Base-by-base conservation (phyloP, 768 basidiomycete species). In the Sporobolomyces roseus region DNA sequence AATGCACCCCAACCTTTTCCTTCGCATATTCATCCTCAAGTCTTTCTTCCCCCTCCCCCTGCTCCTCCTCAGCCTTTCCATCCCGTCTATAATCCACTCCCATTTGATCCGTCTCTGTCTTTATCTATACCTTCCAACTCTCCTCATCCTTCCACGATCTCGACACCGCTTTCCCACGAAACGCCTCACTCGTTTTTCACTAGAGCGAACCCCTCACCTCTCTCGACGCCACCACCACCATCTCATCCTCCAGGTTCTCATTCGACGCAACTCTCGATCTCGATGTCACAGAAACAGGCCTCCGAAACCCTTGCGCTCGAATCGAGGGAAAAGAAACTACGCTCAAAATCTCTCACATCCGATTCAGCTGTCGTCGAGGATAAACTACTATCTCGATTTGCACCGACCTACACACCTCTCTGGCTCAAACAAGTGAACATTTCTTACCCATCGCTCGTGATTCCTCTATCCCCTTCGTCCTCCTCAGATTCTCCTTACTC, bases 371-470 rank as follows among this genome's bases (percentile, higher is more conserved):
- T n/a, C n/a, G n/a, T n/a, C n/a, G n/a, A n/a, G n/a, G n/a, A n/a
- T n/a, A 14, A 19, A 8, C 14, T 16, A 3, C 17, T 69, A 25
- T 38, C 30, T 12, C 62, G 67, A 2, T 69, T 63, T 56, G 67
- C 67, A 4, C 50, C 51, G 41, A 25, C 21, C n/a, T 69, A 63
- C 56, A 45, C 46, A 5, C 67, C 67, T 7, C 27, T 60, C 4
- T 69, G 67, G 67, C 58, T 69, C 4, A 55, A 55, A 3, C 27
- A 63, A 27, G 62, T 54, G 41, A 69, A 69, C 51, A 51, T 56
- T 6, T 32, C 50, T 9, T 13, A 25, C 41, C 67, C 67, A 17
- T 9, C 16, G 10, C 16, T 29, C 12, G 25, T 35, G 1, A 60
- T 64, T 45, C 29, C 50, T 10, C 49, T 50, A 10, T 23, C 41